phyloP scores from a whole-genome alignment of 2,329 filamentous ascomycete species.

The Phyllosticta citribraziliensis region DNA sequence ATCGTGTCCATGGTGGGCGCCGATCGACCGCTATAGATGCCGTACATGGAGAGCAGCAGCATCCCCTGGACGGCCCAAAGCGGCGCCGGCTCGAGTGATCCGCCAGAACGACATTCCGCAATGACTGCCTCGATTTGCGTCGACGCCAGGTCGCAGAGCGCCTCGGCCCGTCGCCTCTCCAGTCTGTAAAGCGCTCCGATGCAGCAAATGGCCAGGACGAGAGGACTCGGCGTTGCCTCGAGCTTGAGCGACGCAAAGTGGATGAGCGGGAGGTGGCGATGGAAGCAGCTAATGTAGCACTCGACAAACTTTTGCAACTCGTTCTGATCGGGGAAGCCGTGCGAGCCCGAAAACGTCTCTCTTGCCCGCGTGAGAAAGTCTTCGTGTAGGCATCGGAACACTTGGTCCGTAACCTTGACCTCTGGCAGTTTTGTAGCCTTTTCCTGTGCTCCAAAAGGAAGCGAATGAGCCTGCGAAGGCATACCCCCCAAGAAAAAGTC shows the following conservation, averaged over 20 bases:
- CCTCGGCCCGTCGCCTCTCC: conserved; percentile 21
- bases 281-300: conserved; percentile 25
- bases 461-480: not conserved
- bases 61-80: conserved; percentile 24
- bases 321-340: conserved; percentile 14
- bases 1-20: conserved; percentile 13
- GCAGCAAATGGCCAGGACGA: conserved; percentile 27
- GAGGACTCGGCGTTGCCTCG: conserved; percentile 17
- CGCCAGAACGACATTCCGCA: conserved; percentile 6
- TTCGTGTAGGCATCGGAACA: conserved; percentile 11
- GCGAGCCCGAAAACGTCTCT: conserved; percentile 7
- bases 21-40: conserved; percentile 20
- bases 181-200: conserved; percentile 27
- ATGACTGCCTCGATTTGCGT: conserved; percentile 13
- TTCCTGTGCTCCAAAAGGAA: not conserved
- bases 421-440: not conserved
- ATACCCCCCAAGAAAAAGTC: not conserved
- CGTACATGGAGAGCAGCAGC: conserved; percentile 20
- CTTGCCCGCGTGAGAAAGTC: conserved; percentile 12
- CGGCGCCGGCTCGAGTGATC: conserved; percentile 12
- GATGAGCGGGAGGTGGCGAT: conserved; percentile 25
- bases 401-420: conserved; percentile 2
- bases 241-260: conserved; percentile 24
- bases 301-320: conserved; percentile 21
- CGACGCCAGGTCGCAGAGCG: conserved; percentile 15